Base-by-base conservation (phyloP, 306 rosid species). In the Rosa persica region DNA sequence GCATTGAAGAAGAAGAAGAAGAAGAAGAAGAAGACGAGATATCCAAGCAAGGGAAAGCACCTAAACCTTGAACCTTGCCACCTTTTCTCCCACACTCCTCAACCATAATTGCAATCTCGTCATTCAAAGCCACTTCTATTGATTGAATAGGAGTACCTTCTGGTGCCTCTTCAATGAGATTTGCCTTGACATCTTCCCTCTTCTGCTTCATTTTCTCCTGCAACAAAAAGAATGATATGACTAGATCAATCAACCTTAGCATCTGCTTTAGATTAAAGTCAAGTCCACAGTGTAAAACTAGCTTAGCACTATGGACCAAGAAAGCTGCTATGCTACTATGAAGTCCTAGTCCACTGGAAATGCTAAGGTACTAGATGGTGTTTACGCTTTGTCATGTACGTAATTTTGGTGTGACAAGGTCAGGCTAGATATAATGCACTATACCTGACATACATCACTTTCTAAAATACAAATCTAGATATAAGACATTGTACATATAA, bases 351-450 rank as follows among this genome's bases (percentile, higher is more conserved):
- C 80, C 76, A 61, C 55, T 39, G 83, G 80, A 84, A 51, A 84
- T 83, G 62, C 17, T 52, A 51, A 73, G 39, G 62, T 40, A 8
- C 57, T 57, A 67, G 78, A 67, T 77, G 76, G 70, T 79, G 77
- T 74, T 83, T 68, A 68, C 54, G 73, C 76, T 75, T 90, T 85
- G 90, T 83, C 86, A 77, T 47, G 79, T 73, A 60, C 74, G 20
- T 72, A 72, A 76, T 71, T 15, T 19, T n/a, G 75, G 78, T 69
- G 80, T 85, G 87, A 83, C 7, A 13, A 52, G 0, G 17, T 17
- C 22, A 52, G 7, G 19, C 1, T 4, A 5, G 8, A 6, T 17
- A 16, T 52, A 51, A 49, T 49, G 55, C 55, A 49, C 1, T 52
- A 2, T 52, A 52, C 54, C 7, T 4, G 16, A 49, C 54, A 16